Conservation (phyloP, 2,329 filamentous ascomycete species). For the Apiospora rasikravindrae region DNA sequence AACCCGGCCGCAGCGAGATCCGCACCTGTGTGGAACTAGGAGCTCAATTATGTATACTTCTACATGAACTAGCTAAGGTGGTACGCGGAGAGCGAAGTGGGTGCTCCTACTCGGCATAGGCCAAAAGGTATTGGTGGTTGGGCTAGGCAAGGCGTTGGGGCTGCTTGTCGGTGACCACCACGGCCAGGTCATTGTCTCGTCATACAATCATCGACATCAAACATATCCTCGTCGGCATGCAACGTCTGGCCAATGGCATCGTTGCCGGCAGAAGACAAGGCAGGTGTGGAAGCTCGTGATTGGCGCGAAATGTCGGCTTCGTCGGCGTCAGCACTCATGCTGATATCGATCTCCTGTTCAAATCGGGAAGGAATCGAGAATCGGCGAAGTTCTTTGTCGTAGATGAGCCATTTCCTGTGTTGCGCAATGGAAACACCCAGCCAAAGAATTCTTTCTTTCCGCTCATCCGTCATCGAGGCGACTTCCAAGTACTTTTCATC, state of each 20-base stretch:
- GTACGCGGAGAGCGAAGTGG: background rate
- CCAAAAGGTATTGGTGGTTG: background rate
- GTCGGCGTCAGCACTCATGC: too few species aligned
- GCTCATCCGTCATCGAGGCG: constrained; percentile 56
- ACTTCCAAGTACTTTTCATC: constrained; percentile 71
- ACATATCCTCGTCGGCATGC: too few species aligned
- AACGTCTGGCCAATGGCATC: too few species aligned
- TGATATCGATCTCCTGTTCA: constrained; percentile 39
- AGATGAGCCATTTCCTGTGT: constrained; percentile 50
- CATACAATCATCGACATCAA: too few species aligned
- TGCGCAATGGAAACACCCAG: constrained; percentile 55
- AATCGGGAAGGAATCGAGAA: constrained; percentile 49
- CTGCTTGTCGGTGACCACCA: too few species aligned
- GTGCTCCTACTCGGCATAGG: background rate
- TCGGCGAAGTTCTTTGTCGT: constrained; percentile 41
- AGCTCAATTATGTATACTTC: background rate
- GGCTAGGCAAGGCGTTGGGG: too few species aligned
- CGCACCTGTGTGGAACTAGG: background rate
- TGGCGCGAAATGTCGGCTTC: too few species aligned
- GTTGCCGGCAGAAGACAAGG: too few species aligned
- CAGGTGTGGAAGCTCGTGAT: too few species aligned
- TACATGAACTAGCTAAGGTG: background rate
- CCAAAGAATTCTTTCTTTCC: constrained; percentile 50
- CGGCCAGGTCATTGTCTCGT: too few species aligned
- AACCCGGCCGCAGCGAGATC: background rate